phyloP scores from a whole-genome alignment of 2,329 filamentous ascomycete species.

The Aureobasidium leucospermi region DNA sequence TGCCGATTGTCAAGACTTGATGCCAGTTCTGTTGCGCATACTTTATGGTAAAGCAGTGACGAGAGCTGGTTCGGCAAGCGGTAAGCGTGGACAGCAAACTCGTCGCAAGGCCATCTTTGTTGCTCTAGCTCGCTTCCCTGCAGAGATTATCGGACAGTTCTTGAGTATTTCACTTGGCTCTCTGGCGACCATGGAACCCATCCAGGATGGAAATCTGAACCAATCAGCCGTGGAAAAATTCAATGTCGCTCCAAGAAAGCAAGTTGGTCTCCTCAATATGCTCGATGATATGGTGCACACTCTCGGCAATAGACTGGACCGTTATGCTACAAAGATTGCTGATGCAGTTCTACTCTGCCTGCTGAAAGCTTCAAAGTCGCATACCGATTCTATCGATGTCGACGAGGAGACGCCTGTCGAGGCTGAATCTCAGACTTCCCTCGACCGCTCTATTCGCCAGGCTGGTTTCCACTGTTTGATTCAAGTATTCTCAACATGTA shows the following conservation, averaged over 20 bases:
- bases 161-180: slow-evolving; percentile 72
- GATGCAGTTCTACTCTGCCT: slow-evolving; percentile 77
- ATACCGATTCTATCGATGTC: slow-evolving; percentile 36
- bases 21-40: slow-evolving; percentile 79
- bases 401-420: slow-evolving; percentile 24
- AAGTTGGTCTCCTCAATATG: slow-evolving; percentile 89
- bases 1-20: slow-evolving; percentile 62
- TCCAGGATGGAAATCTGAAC: neutral
- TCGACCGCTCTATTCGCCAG: slow-evolving; percentile 60
- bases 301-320: slow-evolving; percentile 63
- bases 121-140: slow-evolving; percentile 68
- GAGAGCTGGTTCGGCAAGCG: slow-evolving; percentile 67
- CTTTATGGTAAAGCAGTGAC: slow-evolving; percentile 86
- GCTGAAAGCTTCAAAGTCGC: slow-evolving; percentile 54
- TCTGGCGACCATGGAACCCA: neutral
- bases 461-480: slow-evolving; percentile 77
- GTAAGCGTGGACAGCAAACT: slow-evolving; percentile 71
- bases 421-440: slow-evolving; percentile 38
- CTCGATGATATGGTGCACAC: slow-evolving; percentile 78
- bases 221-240: slow-evolving; percentile 9
- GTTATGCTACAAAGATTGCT: slow-evolving; percentile 62
- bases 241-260: slow-evolving; percentile 49
- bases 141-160: slow-evolving; percentile 71
- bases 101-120: slow-evolving; percentile 68
- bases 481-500: slow-evolving; percentile 66